Conservation (phyloP, 2,329 filamentous ascomycete genomes). For the Zymoseptoria ardabiliae region DNA sequence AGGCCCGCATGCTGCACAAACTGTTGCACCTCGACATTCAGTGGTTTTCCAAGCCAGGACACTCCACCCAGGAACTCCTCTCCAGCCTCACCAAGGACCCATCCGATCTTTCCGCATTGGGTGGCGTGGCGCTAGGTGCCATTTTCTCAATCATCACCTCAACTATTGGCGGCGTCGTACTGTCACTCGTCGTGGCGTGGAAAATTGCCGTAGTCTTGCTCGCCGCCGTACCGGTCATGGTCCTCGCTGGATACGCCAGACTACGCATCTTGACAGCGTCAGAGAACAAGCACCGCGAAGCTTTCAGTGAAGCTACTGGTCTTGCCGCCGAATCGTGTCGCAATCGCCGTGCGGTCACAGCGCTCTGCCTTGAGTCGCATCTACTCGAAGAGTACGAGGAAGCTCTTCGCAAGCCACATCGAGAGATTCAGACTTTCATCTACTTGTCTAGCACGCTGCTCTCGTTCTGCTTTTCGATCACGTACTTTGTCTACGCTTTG, state of each 20-base stretch:
- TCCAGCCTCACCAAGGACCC: conserved; percentile 42
- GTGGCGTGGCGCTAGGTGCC: conserved; percentile 44
- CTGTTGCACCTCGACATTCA: conserved; percentile 49
- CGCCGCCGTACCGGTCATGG: conserved; percentile 43
- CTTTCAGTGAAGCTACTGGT: conserved; percentile 56
- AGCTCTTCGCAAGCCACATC: conserved; percentile 34
- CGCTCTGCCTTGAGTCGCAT: conserved; percentile 36
- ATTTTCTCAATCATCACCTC: conserved; percentile 44
- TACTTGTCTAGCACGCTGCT: conserved; percentile 36
- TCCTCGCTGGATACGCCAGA: conserved; percentile 40
- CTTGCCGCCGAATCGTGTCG: conserved; percentile 62
- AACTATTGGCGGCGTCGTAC: conserved; percentile 41
- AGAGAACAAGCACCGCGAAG: conserved; percentile 56
- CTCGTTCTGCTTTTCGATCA: conserved; percentile 39
- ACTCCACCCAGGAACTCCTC: conserved; percentile 40
- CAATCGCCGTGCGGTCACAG: conserved; percentile 54
- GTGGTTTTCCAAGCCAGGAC: conserved; percentile 41
- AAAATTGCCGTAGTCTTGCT: conserved; percentile 45
- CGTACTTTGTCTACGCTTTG: conserved; percentile 43
- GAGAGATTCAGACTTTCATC: conserved; percentile 34
- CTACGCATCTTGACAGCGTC: conserved; percentile 48
- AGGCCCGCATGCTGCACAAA: conserved; percentile 42
- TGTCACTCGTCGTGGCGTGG: conserved; percentile 44
- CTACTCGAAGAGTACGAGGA: conserved; percentile 33
- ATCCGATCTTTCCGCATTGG: conserved; percentile 42